Evolutionary conservation across 2,329 filamentous ascomycete genomes (phyloP).

Genomic region (Cytospora paraplurivora): DNA sequence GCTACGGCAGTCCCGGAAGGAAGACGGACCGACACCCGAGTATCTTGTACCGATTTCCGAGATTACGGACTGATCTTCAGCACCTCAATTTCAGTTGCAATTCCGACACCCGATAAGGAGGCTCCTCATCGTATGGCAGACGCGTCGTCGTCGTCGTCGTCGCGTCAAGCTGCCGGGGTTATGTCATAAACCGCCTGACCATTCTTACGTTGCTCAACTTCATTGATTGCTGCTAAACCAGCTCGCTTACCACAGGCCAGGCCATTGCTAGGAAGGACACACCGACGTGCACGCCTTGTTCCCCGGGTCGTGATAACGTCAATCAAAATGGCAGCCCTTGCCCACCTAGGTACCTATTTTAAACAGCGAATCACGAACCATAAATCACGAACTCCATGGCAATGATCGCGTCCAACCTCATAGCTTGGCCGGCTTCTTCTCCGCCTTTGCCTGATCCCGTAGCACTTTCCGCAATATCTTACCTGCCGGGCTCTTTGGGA

Average conservation of each 20-base stretch:
- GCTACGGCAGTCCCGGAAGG: neutral
- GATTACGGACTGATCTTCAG: neutral
- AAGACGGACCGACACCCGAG: neutral
- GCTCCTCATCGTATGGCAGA: neutral
- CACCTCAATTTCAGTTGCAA: neutral
- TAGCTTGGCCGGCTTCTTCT: conserved; percentile 33
- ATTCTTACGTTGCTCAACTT: too few species aligned
- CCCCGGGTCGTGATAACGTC: neutral
- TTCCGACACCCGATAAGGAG: neutral
- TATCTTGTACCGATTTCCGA: conserved; percentile 16
- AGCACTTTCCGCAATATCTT: conserved; percentile 64
- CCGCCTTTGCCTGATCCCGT: conserved; percentile 47
- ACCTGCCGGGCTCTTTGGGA: conserved; percentile 66
- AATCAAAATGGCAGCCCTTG: neutral
- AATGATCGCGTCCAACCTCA: conserved; percentile 11
- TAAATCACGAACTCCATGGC: too few species aligned
- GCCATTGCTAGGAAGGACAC: too few species aligned
- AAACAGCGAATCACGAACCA: neutral
- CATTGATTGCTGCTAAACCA: too few species aligned
- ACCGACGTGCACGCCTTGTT: neutral
- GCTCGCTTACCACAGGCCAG: too few species aligned
- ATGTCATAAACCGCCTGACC: too few species aligned
- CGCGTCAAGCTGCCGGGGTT: too few species aligned
- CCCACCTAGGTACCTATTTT: neutral
- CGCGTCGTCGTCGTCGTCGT: neutral